These are phyloP conservation scores for Cercospora canescens DNA, from an alignment of 2,329 filamentous ascomycete species.

Conservation along the genomic window DNA sequence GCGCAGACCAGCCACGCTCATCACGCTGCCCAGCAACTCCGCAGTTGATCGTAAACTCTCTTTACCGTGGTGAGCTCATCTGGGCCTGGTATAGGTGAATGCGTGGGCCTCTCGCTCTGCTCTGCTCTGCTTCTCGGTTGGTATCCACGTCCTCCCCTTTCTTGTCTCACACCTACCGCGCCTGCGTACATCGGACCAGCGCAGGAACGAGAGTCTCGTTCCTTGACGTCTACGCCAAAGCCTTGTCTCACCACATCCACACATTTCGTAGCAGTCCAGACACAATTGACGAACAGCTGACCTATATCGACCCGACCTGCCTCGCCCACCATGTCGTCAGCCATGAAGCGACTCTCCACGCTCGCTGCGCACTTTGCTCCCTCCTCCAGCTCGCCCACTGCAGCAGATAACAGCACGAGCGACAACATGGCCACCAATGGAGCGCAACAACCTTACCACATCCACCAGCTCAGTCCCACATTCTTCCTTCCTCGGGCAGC, in stretches of 20 bases:
- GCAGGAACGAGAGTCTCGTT: background rate
- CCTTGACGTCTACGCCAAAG: background rate
- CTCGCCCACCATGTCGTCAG: conserved; percentile 57
- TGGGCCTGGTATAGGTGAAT: background rate
- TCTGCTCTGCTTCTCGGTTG: background rate
- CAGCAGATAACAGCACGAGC: conserved; percentile 24
- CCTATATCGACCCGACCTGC: conserved; percentile 11
- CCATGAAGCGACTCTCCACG: conserved; percentile 61
- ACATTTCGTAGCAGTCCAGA: conserved; percentile 11
- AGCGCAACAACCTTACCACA: conserved; percentile 45
- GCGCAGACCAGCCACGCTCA: background rate
- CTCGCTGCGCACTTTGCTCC: conserved; percentile 48
- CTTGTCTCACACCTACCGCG: conserved; percentile 20
- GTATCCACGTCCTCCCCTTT: background rate
- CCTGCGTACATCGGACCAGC: background rate
- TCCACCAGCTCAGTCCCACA: conserved; percentile 84
- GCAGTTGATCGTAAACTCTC: conserved; percentile 6
- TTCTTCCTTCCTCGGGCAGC: conserved; percentile 85
- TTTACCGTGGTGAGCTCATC: background rate
- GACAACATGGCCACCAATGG: conserved; percentile 20
- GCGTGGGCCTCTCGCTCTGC: background rate
- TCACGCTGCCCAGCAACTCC: conserved; percentile 6
- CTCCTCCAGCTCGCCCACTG: conserved; percentile 33
- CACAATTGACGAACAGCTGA: conserved; percentile 13
- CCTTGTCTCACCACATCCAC: conserved; percentile 8